A percentile compares a stretch with the other conserved stretches of the same genome.
phyloP scores from a whole-genome alignment of 2,329 filamentous ascomycete genomes.

The Diaporthe destruens region DNA sequence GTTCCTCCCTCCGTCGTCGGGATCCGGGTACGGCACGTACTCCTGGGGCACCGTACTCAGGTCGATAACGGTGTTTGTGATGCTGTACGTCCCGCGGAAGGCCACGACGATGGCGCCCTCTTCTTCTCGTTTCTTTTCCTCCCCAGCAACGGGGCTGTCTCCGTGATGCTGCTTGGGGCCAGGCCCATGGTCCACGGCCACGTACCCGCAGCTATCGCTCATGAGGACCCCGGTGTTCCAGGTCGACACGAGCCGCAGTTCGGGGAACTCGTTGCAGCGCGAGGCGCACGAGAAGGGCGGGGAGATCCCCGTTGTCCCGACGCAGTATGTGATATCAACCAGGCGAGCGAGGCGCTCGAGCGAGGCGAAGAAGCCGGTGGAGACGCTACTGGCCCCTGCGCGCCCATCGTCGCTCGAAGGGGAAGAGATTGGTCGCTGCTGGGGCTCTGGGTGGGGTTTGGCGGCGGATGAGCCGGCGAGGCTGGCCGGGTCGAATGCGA shows the following conservation, averaged over 20 bases:
- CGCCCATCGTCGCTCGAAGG: conserved; percentile 20
- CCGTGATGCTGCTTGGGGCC: conserved; percentile 91
- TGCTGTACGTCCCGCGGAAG: conserved; percentile 94
- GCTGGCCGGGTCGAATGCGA: background rate
- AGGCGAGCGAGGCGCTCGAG: conserved; percentile 91
- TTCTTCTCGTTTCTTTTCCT: conserved; percentile 31
- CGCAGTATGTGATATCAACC: conserved; percentile 95
- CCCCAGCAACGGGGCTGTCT: conserved; percentile 45
- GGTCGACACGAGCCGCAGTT: conserved; percentile 82
- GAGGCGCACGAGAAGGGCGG: conserved; percentile 88
- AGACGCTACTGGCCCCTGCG: conserved; percentile 55
- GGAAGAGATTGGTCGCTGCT: conserved; percentile 35
- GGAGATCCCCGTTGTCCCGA: conserved; percentile 84
- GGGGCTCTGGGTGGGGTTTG: conserved; percentile 12
- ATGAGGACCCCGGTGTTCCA: conserved; percentile 86
- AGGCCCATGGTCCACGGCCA: conserved; percentile 81
- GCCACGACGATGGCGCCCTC: conserved; percentile 77
- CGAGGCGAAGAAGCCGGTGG: conserved; percentile 77
- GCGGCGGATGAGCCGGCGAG: conserved; percentile 29
- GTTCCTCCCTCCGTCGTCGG: conserved; percentile 53
- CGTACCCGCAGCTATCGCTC: conserved; percentile 93
- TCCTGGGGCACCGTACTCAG: conserved; percentile 89
- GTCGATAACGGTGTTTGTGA: conserved; percentile 92
- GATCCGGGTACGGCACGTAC: conserved; percentile 86
- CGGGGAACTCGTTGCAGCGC: conserved; percentile 85